These are phyloP conservation scores for Teunomyces barrocoloradensis DNA, from an alignment of 805 yeast species.

Conservation along the genomic window DNA sequence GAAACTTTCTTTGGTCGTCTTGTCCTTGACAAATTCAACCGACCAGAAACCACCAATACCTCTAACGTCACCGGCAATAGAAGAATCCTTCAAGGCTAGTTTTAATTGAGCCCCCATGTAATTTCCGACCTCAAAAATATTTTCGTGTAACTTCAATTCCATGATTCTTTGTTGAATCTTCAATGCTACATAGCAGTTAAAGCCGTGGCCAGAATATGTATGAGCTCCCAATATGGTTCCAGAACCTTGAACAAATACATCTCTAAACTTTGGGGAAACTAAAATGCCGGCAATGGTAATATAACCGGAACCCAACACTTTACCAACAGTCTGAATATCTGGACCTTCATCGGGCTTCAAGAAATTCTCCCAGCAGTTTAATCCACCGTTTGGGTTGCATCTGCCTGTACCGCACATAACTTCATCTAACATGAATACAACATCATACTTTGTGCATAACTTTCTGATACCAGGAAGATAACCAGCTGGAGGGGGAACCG, in stretches of 20 bases:
- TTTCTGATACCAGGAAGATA: slow-evolving; percentile 34
- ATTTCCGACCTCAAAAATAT: slow-evolving; percentile 42
- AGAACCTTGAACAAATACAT: slow-evolving; percentile 18
- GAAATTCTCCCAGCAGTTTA: slow-evolving; percentile 32
- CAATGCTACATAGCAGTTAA: slow-evolving; percentile 28
- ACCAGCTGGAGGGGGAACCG: slow-evolving; percentile 25
- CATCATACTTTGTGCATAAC: slow-evolving; percentile 51
- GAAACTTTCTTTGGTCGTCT: slow-evolving; percentile 50
- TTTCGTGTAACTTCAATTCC: slow-evolving; percentile 33
- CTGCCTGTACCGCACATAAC: slow-evolving; percentile 60
- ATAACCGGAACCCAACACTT: slow-evolving; percentile 30
- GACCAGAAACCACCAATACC: slow-evolving; percentile 64
- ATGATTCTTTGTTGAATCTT: slow-evolving; percentile 29
- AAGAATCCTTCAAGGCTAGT: slow-evolving; percentile 5
- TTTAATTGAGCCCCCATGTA: slow-evolving; percentile 37
- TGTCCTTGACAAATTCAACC: slow-evolving; percentile 55
- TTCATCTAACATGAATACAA: slow-evolving; percentile 51
- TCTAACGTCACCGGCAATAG: slow-evolving; percentile 54
- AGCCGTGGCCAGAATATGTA: slow-evolving; percentile 25
- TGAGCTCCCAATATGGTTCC: slow-evolving; percentile 22
- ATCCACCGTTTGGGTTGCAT: slow-evolving; percentile 25
- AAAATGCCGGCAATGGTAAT: slow-evolving; percentile 32
- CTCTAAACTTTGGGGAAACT: slow-evolving; percentile 24
- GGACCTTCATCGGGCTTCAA: slow-evolving; percentile 25
- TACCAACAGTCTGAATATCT: slow-evolving; percentile 30